These are phyloP conservation scores for Sporothrix euskadiensis DNA, from an alignment of 2,329 filamentous ascomycete species.

Conservation along the genomic window DNA sequence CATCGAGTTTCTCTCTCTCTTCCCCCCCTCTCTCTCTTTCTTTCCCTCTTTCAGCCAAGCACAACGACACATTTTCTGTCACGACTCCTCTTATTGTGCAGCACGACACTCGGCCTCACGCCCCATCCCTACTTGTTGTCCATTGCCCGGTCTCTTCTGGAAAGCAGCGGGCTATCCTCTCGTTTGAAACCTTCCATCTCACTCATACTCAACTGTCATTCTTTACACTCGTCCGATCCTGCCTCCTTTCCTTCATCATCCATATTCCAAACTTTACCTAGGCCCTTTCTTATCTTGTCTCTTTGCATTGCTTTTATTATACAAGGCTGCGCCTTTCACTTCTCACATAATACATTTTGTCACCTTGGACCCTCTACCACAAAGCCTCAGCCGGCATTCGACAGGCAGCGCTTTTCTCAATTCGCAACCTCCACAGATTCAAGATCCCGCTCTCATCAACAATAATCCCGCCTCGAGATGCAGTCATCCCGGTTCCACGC, in stretches of 20 bases:
- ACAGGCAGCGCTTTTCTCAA: background rate
- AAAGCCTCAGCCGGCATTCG: background rate
- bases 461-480: slow-evolving; percentile 42
- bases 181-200: slow-evolving; percentile 8
- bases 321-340: background rate
- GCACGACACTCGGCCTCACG: background rate
- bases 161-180: slow-evolving; percentile 27
- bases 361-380: background rate
- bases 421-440: background rate
- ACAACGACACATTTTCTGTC: background rate
- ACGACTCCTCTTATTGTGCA: background rate
- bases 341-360: background rate
- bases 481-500: slow-evolving; percentile 52
- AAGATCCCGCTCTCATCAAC: background rate
- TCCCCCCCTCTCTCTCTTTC: background rate
- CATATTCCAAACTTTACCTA: background rate
- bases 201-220: background rate
- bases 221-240: background rate
- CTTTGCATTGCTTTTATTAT: background rate
- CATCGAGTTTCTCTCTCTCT: background rate
- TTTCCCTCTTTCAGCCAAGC: background rate
- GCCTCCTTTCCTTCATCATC: background rate
- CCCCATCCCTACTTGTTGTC: background rate
- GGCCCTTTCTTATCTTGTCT: too few relatives aligned
- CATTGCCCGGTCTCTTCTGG: slow-evolving; percentile 21